Evolutionary conservation across 2,329 filamentous ascomycete genomes (phyloP).

Genomic region (Diaporthe helianthi): DNA sequence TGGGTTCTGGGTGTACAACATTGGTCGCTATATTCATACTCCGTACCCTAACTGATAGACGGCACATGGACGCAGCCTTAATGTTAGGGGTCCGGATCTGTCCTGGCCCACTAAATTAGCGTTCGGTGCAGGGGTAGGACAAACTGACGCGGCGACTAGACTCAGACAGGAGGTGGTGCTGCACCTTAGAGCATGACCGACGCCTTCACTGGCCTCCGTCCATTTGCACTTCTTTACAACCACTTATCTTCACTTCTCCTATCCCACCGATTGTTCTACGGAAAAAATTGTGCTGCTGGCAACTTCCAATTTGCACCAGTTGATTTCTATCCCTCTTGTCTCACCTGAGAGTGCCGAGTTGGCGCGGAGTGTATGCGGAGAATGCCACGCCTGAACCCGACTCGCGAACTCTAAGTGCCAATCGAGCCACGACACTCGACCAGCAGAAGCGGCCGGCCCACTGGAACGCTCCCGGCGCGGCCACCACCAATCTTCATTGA

Average conservation of each 20-base stretch:
- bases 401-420: slow-evolving; percentile 10
- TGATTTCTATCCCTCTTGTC: not conserved
- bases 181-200: not conserved
- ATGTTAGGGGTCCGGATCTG: not conserved
- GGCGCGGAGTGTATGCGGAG: not conserved
- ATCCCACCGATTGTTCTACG: not conserved
- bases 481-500: slow-evolving; percentile 26
- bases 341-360: slow-evolving; percentile 5
- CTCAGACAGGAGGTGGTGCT: slow-evolving; percentile 10
- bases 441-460: slow-evolving; percentile 11
- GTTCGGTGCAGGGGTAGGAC: not conserved
- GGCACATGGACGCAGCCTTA: not conserved
- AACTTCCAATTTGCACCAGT: not conserved
- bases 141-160: slow-evolving; percentile 29
- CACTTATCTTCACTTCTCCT: not conserved
- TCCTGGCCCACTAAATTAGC: slow-evolving; percentile 11
- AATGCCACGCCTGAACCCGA: slow-evolving; percentile 17
- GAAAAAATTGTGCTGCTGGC: not conserved
- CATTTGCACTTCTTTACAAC: slow-evolving; percentile 2
- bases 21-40: slow-evolving; percentile 6
- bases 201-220: slow-evolving; percentile 13
- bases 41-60: slow-evolving; percentile 18
- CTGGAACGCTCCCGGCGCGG: slow-evolving; percentile 25
- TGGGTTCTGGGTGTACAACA: not conserved
- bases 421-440: slow-evolving; percentile 23